Conservation (phyloP, 345 rosid species). For the Raphanus sativus region DNA sequence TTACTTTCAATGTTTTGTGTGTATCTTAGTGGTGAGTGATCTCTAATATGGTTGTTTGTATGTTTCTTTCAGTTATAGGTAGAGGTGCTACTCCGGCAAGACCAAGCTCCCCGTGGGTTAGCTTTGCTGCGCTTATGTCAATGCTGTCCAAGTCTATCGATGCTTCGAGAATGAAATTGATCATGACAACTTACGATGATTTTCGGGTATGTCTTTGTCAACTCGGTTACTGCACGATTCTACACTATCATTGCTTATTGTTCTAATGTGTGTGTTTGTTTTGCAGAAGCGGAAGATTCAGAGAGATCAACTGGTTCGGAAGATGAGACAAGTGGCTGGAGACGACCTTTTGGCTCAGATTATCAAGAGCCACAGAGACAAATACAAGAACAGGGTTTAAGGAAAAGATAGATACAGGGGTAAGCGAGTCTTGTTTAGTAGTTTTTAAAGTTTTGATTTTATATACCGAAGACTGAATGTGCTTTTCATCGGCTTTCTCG, state of each 20-base stretch:
- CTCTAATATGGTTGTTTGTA: background rate
- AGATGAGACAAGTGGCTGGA: conserved; percentile 40
- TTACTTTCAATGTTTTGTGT: background rate
- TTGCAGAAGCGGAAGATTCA: conserved; percentile 35
- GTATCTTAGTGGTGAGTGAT: background rate
- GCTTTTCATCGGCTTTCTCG: conserved; percentile 7
- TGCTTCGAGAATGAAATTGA: conserved; percentile 40
- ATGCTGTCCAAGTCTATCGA: conserved; percentile 55
- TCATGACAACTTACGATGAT: conserved; percentile 47
- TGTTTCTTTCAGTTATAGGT: conserved; percentile 15
- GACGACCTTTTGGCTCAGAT: conserved; percentile 34
- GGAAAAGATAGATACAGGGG: background rate
- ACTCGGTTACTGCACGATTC: background rate
- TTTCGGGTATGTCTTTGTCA: conserved; percentile 33
- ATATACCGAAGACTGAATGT: background rate
- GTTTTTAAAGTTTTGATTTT: background rate
- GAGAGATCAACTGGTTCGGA: conserved; percentile 34
- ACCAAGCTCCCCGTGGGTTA: conserved; percentile 80
- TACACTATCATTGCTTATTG: background rate
- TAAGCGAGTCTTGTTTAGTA: conserved; percentile 1
- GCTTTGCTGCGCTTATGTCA: conserved; percentile 54
- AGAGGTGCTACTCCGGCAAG: conserved; percentile 4
- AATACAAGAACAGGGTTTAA: conserved; percentile 23
- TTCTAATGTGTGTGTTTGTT: background rate
- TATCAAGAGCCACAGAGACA: conserved; percentile 31